Evolutionary conservation across 2,329 filamentous ascomycete genomes (phyloP).

Genomic region (Stagonosporopsis tanaceti): DNA sequence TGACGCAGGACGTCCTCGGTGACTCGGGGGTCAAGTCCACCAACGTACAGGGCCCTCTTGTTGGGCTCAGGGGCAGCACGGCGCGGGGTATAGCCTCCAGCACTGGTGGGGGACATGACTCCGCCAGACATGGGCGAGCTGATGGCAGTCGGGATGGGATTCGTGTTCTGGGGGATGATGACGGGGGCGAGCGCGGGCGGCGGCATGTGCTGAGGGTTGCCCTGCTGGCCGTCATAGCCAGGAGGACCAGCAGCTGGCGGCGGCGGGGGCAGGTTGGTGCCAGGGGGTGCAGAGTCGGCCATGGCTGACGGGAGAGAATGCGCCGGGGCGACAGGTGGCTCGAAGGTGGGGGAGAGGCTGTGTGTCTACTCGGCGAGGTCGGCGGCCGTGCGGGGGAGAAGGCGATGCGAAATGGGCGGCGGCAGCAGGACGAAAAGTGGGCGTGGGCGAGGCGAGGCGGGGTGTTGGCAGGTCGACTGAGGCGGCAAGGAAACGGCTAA

Average conservation of each 20-base stretch:
- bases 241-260: constrained; percentile 75
- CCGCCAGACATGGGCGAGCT: constrained; percentile 82
- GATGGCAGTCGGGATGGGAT: constrained; percentile 91
- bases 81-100: constrained; percentile 74
- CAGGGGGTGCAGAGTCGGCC: constrained; percentile 75
- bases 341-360: constrained; percentile 2
- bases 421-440: constrained; percentile 21
- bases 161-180: constrained; percentile 93
- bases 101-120: constrained; percentile 84
- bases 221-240: constrained; percentile 72
- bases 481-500: constrained; percentile 41
- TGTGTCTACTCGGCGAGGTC: constrained; percentile 9
- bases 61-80: constrained; percentile 97
- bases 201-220: constrained; percentile 74
- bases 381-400: constrained; percentile 6
- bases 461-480: constrained; percentile 21
- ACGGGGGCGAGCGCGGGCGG: constrained; percentile 85
- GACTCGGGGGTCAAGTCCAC: constrained; percentile 91
- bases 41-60: constrained; percentile 96
- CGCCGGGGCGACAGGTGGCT: constrained; percentile 13
- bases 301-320: constrained; percentile 59
- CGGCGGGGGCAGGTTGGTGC: constrained; percentile 72
- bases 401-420: constrained; percentile 21
- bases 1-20: constrained; percentile 96
- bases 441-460: constrained; percentile 22